phyloP scores from a whole-genome alignment of 192 early-diverging fungal genomes.

The Powellomyces hirtus region DNA sequence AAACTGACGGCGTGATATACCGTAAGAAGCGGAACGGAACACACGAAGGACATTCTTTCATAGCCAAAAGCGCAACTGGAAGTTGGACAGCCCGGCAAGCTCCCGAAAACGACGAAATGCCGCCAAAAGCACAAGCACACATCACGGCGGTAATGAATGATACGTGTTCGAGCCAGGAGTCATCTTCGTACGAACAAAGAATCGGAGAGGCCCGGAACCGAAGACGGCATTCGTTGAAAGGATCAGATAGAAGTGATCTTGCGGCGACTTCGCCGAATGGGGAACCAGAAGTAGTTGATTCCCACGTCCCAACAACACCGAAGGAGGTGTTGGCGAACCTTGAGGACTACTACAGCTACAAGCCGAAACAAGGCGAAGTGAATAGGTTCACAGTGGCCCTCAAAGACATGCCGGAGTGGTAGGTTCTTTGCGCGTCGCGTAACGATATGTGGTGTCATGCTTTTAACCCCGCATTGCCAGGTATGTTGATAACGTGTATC shows the following conservation, averaged over 20 bases:
- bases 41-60: too few relatives aligned
- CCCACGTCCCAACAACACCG: constrained; percentile 12
- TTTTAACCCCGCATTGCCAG: too few relatives aligned
- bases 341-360: constrained; percentile 4
- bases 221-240: constrained; percentile 1
- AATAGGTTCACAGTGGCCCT: constrained; percentile 16
- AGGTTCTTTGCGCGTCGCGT: not conserved
- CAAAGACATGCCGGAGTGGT: constrained; percentile 38
- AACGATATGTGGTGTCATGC: too few relatives aligned
- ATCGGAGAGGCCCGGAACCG: constrained; percentile 16
- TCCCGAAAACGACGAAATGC: too few relatives aligned
- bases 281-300: not conserved
- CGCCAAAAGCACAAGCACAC: constrained; percentile 16
- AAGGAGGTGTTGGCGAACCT: not conserved
- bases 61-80: too few relatives aligned
- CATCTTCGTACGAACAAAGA: constrained; percentile 22
- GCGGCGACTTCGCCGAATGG: not conserved
- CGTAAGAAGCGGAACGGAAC: too few relatives aligned
- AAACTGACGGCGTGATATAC: too few relatives aligned
- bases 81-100: too few relatives aligned
- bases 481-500: constrained; percentile 70
- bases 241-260: not conserved
- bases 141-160: constrained; percentile 24
- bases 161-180: not conserved
- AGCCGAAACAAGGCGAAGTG: constrained; percentile 3